Evolutionary conservation across 2,329 filamentous ascomycete genomes (phyloP).

Genomic region (Pestalotiopsis sp.): DNA sequence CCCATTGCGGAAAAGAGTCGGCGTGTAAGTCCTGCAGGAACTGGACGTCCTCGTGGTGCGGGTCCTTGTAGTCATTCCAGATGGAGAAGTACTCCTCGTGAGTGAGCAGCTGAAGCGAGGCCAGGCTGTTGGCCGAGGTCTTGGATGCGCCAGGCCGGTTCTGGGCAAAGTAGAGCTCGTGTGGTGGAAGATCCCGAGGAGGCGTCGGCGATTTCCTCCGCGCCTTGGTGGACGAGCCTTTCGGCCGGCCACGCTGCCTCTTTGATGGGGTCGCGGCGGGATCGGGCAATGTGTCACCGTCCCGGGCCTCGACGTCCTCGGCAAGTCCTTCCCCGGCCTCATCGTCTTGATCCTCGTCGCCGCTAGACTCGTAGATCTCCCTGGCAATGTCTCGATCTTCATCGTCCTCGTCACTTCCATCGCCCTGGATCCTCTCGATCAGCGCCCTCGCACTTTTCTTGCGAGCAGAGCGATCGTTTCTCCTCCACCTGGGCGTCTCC

Average conservation of each 20-base stretch:
- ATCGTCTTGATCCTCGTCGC: constrained; percentile 29
- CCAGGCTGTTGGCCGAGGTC: constrained; percentile 85
- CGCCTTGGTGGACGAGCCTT: constrained; percentile 27
- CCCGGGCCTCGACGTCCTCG: constrained; percentile 22
- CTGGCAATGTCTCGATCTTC: constrained; percentile 66
- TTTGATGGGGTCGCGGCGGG: constrained; percentile 46
- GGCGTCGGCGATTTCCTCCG: constrained; percentile 76
- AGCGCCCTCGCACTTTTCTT: constrained; percentile 19
- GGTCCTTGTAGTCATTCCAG: constrained; percentile 66
- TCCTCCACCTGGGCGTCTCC: constrained; percentile 65
- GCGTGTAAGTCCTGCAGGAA: constrained; percentile 77
- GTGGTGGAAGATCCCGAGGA: constrained; percentile 78
- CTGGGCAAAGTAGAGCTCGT: constrained; percentile 93
- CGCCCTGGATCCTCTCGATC: constrained; percentile 65
- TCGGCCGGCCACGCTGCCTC: constrained; percentile 53
- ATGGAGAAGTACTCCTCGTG: constrained; percentile 90
- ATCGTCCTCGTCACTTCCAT: constrained; percentile 77
- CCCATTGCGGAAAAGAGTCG: constrained; percentile 87
- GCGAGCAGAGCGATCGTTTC: constrained; percentile 76
- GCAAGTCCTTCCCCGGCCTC: constrained; percentile 23
- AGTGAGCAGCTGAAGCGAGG: constrained; percentile 74
- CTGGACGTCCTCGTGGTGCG: constrained; percentile 70
- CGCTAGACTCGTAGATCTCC: constrained; percentile 54
- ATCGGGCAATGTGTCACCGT: background rate
- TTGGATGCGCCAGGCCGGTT: constrained; percentile 81